Evolutionary conservation across 2,329 filamentous ascomycete genomes (phyloP), one percentile per base, ranked within the genome.

Genomic region (Blastomyces parvus): DNA sequence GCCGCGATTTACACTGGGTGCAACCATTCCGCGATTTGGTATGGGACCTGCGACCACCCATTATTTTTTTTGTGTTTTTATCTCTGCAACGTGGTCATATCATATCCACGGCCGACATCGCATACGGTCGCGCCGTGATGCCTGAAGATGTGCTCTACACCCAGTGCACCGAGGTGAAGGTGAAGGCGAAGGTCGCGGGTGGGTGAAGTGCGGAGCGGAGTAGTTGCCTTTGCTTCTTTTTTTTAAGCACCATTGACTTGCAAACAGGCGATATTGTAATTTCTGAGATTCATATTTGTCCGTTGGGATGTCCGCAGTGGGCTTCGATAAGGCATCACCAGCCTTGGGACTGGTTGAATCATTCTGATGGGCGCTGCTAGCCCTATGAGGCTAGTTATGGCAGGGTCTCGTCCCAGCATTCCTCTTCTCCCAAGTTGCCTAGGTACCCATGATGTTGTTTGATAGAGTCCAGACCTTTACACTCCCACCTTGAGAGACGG

Each of bases 21-120:
- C 94, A 99, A 68, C 94, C 94, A 80, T 96, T 97, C 74, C 94
- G 88, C 72, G 92, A 97, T 82, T 99, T 99, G 76, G 94, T 97
- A 81, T 99, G 94, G 19, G 63, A 66, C 25, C 63, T 44, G 19
- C 64, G 64, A 42, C 17, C 6, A 11, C 63, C 63, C 63, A 64
- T 64, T 22, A 60, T 48, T 48, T 63, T 22, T 42, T 50, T 2
- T 27, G 22, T 50, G n/a, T n/a, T n/a, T 27, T 27, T 27, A 55
- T 8, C 13, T 30, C 14, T 53, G 17, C 6, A 30, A 36, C 30
- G 52, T n/a, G 27, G 52, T 36, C 17, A 33, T 36, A 19, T 55
- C 52, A 55, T n/a, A 17, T 22, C 36, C 17, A 55, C n/a, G 52
- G 9, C 30, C 30, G 27, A 27, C 52, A 36, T 36, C 5, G 17